Evolutionary conservation across 1,284 basidiomycete species (phyloP), one percentile per base, ranked within the genome.

Genomic region (Baeospora myosura): DNA sequence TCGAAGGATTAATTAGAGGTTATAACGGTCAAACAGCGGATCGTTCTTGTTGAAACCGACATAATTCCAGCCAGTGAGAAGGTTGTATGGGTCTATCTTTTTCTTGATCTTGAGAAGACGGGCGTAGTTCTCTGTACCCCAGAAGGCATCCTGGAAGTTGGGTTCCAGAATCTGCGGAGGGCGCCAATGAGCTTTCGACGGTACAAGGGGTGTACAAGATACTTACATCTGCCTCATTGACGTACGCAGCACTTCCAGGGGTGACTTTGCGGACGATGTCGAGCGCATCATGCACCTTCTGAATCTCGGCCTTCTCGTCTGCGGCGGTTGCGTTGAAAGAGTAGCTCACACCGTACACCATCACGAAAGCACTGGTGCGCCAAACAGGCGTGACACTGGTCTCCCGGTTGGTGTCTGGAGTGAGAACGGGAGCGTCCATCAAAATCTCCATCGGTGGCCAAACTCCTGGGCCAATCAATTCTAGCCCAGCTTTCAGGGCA

Each of bases 361-460:
- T 38, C 38, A 58, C 55, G 35, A 51, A 55, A 2, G 59, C 25
- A 18, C 56, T 50, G 3, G 45, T 43, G 14, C 57, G 42, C 57
- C 57, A 60, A 6, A 55, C 55, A 5, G 50, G 47, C 4, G 52
- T 56, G 14, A 57, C 49, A 35, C 52, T 54, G 3, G 56, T 59
- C 3, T 24, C 26, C 12, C 38, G 38, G 22, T 46, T 43, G n/a
- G n/a, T n/a, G 47, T 44, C 47, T 6, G 49, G 47, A 39, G 49
- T 56, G 5, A 52, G 52, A 10, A 47, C 48, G 3, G 59, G 59
- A 10, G 59, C 48, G 4, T 46, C 49, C 12, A 52, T 49, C 12
- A 59, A 45, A 21, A 61, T 46, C 16, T 8, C 8, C 26, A 28
- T 28, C n/a, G n/a, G n/a, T n/a, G n/a, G n/a, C n/a, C n/a, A n/a